Base-by-base conservation (phyloP, 2,329 filamentous ascomycete species). In the Aspergillus ochraceus region DNA sequence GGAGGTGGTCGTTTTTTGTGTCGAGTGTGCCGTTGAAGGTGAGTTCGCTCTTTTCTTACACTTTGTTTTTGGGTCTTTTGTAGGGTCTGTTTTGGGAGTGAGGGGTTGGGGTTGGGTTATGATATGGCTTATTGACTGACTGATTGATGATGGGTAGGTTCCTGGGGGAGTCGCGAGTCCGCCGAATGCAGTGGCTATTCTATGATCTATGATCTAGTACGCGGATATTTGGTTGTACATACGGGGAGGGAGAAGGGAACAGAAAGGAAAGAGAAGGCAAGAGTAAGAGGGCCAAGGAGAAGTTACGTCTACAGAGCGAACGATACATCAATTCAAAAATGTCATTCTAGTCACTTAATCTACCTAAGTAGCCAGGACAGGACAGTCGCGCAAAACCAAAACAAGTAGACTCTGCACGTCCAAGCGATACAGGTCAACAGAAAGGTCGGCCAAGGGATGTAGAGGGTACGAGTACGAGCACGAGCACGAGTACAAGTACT, bases 1-100 rank as follows among this genome's bases (percentile, higher is more conserved):
- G 65, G 1, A 67, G 78, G 22, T 79, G 73, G 74, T 71, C 65
- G 2, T 85, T 85, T 60, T 84, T 85, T 60, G 68, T 85, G 20
- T 76, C 77, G 1, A 81, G 78, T 20, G 71, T 78, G 52, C 81
- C 81, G 1, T 68, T 83, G 39, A 81, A 82, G 58, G 77, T 78
- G 19, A 55, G 63, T 62, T 30, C 17, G 14, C 22, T 22, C 26
- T 9, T 29, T 2, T 29, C 2, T 29, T 29, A 9, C 26, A 9
- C 26, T 9, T 29, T 29, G 26, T 29, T 8, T 29, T 29, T 29
- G 26, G 26, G 6, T 9, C 6, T 29, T 29, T 29, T 29, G 26
- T 8, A 9, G 26, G 14, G 30, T 55, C 19, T 10, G 3, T 14
- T 30, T n/a, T 29, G 30, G 12, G 32, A 19, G 12, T 6, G 14